Evolutionary conservation across 140 eudicot genomes (phyloP).

Genomic region (Cichorium intybus): DNA sequence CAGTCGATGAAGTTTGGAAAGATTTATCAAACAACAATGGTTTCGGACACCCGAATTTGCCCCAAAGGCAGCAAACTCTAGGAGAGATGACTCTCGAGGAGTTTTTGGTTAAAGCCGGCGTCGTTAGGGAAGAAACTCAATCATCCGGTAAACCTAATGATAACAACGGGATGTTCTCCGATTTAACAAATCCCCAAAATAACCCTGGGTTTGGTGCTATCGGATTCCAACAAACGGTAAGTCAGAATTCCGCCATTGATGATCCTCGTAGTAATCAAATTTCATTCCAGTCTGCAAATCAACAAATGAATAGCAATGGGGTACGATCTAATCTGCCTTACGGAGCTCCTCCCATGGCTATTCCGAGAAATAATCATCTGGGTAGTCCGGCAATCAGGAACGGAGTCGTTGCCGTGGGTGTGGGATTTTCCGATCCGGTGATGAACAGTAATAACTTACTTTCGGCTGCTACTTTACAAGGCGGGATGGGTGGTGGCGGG

Average conservation of each 20-base stretch:
- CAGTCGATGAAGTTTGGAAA: slow-evolving; percentile 97
- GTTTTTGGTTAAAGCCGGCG: slow-evolving; percentile 80
- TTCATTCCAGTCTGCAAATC: slow-evolving; percentile 46
- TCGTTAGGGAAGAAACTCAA: slow-evolving; percentile 72
- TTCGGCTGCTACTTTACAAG: slow-evolving; percentile 41
- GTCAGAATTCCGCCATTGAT: slow-evolving; percentile 18
- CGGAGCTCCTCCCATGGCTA: slow-evolving; percentile 55
- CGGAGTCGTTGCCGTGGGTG: slow-evolving; percentile 36
- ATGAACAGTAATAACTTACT: slow-evolving; percentile 47
- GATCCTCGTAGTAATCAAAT: slow-evolving; percentile 40
- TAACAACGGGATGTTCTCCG: slow-evolving; percentile 41
- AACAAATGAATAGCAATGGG: slow-evolving; percentile 53
- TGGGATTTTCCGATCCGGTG: slow-evolving; percentile 48
- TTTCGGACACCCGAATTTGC: slow-evolving; percentile 40
- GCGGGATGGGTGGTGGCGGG: slow-evolving; percentile 62
- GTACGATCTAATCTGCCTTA: slow-evolving; percentile 53
- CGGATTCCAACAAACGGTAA: slow-evolving; percentile 50
- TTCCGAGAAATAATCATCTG: slow-evolving; percentile 46
- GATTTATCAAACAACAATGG: slow-evolving; percentile 51
- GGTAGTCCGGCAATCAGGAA: slow-evolving; percentile 63
- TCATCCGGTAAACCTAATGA: slow-evolving; percentile 26
- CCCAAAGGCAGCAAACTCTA: slow-evolving; percentile 67
- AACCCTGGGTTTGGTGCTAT: slow-evolving; percentile 44
- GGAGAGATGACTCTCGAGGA: slow-evolving; percentile 94
- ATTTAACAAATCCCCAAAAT: slow-evolving; percentile 35